Evolutionary conservation across 1,284 basidiomycete genomes (phyloP).

Genomic region (Puccinia hordei): DNA sequence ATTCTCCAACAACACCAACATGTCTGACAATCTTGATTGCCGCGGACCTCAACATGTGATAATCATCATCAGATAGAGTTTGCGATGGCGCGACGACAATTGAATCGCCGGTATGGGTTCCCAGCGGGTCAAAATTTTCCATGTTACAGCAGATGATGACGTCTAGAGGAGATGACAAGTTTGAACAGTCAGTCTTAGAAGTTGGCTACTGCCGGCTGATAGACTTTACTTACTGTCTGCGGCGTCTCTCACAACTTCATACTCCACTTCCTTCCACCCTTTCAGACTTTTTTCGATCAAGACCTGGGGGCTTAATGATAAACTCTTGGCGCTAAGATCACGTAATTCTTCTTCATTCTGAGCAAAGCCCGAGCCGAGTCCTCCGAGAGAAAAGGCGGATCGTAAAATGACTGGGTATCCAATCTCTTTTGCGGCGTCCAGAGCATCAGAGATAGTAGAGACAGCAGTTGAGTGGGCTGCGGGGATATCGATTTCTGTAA

Average conservation of each 20-base stretch:
- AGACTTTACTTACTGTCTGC: slow-evolving; percentile 66
- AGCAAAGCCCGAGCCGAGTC: slow-evolving; percentile 97
- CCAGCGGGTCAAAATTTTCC: slow-evolving; percentile 99
- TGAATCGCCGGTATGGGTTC: slow-evolving; percentile 99
- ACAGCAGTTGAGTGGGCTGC: slow-evolving; percentile 96
- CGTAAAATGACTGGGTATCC: slow-evolving; percentile 98
- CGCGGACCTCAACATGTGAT: slow-evolving; percentile 97
- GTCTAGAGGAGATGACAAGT: slow-evolving; percentile 63
- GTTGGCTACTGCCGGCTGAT: neutral
- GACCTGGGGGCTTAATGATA: slow-evolving; percentile 90
- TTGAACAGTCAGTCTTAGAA: neutral
- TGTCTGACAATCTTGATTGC: slow-evolving; percentile 97
- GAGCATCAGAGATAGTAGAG: slow-evolving; percentile 87
- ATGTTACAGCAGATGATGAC: slow-evolving; percentile 96
- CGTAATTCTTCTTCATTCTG: slow-evolving; percentile 92
- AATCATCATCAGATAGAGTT: slow-evolving; percentile 94
- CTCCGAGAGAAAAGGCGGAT: slow-evolving; percentile 96
- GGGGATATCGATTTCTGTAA: slow-evolving; percentile 93
- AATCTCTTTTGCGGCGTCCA: slow-evolving; percentile 85
- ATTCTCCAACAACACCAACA: slow-evolving; percentile 94
- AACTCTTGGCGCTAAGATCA: slow-evolving; percentile 86
- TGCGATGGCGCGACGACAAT: slow-evolving; percentile 99
- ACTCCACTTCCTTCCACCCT: slow-evolving; percentile 99
- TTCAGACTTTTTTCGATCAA: slow-evolving; percentile 98
- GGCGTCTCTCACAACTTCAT: slow-evolving; percentile 96